Percentiles rank a stretch among this genome's conserved stretches.
Evolutionary conservation across 2,329 filamentous ascomycete species (phyloP).

Genomic region (Blumeriella jaapii): DNA sequence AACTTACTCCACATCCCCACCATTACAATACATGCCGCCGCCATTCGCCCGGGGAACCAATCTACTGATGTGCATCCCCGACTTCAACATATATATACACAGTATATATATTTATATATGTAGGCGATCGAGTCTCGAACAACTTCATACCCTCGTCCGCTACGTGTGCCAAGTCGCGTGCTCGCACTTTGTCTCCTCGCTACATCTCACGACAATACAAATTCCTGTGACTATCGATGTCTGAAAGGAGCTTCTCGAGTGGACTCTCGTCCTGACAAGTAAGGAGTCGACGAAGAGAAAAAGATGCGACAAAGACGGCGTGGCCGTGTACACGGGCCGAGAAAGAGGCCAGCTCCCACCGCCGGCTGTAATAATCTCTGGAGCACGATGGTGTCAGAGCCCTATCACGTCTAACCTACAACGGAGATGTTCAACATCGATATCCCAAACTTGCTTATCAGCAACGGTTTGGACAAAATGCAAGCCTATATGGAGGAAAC

Average conservation of each 20-base stretch:
- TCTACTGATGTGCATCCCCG: too few species aligned
- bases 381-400: slow-evolving; percentile 21
- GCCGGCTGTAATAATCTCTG: slow-evolving; percentile 19
- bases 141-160: slow-evolving; percentile 16
- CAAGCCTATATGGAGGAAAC: slow-evolving; percentile 15
- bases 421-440: slow-evolving; percentile 20
- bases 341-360: slow-evolving; percentile 13
- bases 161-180: slow-evolving; percentile 16
- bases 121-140: slow-evolving; percentile 22
- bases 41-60: too few species aligned
- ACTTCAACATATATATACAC: too few species aligned
- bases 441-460: slow-evolving; percentile 15
- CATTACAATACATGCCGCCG: too few species aligned
- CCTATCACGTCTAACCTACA: slow-evolving; percentile 23
- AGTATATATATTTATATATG: too few species aligned
- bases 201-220: slow-evolving; percentile 46
- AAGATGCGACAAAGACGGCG: not conserved
- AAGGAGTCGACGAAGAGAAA: not conserved
- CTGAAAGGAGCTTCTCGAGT: slow-evolving; percentile 58
- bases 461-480: slow-evolving; percentile 11
- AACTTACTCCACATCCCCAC: too few species aligned
- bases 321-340: slow-evolving; percentile 1
- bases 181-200: slow-evolving; percentile 32
- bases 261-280: slow-evolving; percentile 47
- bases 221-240: slow-evolving; percentile 43